These are phyloP conservation scores for Laburnicola sp. DNA, from an alignment of 2,329 filamentous ascomycete genomes.

Conservation along the genomic window DNA sequence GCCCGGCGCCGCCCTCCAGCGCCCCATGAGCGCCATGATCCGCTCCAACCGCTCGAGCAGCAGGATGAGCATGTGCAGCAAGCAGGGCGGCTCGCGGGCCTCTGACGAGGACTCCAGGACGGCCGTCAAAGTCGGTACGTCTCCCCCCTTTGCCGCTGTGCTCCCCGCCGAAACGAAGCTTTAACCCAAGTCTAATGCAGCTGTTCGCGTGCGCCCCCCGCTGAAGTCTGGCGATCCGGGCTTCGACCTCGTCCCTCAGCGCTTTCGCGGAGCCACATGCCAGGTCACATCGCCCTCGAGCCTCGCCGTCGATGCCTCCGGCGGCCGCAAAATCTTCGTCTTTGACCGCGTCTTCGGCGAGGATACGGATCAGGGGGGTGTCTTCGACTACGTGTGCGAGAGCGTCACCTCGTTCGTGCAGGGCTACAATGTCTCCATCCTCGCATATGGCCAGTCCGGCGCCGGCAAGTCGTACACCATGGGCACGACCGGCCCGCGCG, in stretches of 20 bases:
- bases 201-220: slow-evolving; percentile 88
- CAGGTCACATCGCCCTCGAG: slow-evolving; percentile 85
- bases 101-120: slow-evolving; percentile 91
- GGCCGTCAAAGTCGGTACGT: slow-evolving; percentile 94
- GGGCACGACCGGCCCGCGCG: slow-evolving; percentile 86
- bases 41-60: slow-evolving; percentile 77
- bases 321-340: slow-evolving; percentile 92
- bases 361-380: slow-evolving; percentile 79
- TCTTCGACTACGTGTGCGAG: slow-evolving; percentile 93
- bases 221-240: slow-evolving; percentile 83
- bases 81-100: slow-evolving; percentile 73
- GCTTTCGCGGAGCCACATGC: slow-evolving; percentile 91
- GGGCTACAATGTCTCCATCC: slow-evolving; percentile 96
- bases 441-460: slow-evolving; percentile 96
- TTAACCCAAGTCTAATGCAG: slow-evolving; percentile 55
- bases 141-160: slow-evolving; percentile 7
- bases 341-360: slow-evolving; percentile 94
- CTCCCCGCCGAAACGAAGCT: slow-evolving; percentile 8
- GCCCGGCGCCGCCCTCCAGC: slow-evolving; percentile 49
- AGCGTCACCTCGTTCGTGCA: slow-evolving; percentile 88
- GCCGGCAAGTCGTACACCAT: slow-evolving; percentile 99
- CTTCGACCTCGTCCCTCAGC: slow-evolving; percentile 91
- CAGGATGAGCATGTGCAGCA: slow-evolving; percentile 82
- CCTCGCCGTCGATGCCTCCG: slow-evolving; percentile 84
- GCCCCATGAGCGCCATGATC: slow-evolving; percentile 81